A percentile compares a stretch with the other conserved stretches of the same genome.
phyloP scores from a whole-genome alignment of 1,139 yeast genomes.

The Pichia sp. region DNA sequence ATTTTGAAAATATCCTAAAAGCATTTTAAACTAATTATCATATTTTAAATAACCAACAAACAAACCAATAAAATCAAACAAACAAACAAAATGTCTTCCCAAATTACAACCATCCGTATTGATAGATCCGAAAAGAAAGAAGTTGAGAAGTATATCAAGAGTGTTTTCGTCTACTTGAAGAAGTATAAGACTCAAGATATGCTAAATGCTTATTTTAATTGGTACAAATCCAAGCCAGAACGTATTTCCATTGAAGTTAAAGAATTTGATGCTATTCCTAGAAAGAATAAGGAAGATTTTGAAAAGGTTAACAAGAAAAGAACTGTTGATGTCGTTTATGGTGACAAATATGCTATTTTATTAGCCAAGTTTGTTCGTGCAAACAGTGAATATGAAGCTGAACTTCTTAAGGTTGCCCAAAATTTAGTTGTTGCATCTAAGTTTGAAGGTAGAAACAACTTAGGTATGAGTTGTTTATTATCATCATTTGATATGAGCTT shows the following conservation, averaged over 20 bases:
- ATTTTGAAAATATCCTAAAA: too few relatives aligned
- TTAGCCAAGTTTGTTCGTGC: conserved; percentile 10
- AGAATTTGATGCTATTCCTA: conserved; percentile 8
- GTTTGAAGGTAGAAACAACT: conserved; percentile 9
- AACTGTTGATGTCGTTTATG: conserved; percentile 7
- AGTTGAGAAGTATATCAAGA: conserved; percentile 18
- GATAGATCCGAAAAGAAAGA: conserved; percentile 16
- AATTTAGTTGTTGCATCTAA: conserved; percentile 10
- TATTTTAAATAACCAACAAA: too few relatives aligned
- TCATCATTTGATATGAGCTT: conserved; percentile 8
- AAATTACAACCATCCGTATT: conserved; percentile 4
- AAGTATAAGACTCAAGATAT: conserved; percentile 24
- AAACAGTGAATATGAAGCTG: conserved; percentile 5
- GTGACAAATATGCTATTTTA: conserved; percentile 16
- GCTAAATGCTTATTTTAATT: conserved; percentile 19
- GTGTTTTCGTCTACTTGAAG: conserved; percentile 21
- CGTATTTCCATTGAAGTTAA: not conserved
- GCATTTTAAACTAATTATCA: too few relatives aligned
- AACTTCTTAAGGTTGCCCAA: conserved; percentile 7
- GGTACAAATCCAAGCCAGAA: conserved; percentile 19
- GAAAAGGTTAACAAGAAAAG: not conserved
- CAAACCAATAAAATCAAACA: not conserved
- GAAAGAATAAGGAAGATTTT: conserved; percentile 6
- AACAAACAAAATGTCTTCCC: not conserved
- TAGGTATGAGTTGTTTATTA: conserved; percentile 12